A percentile compares a stretch with the other conserved stretches of the same genome.
Conservation (phyloP, 2,329 filamentous ascomycete genomes). For the Truncatella angustata region DNA sequence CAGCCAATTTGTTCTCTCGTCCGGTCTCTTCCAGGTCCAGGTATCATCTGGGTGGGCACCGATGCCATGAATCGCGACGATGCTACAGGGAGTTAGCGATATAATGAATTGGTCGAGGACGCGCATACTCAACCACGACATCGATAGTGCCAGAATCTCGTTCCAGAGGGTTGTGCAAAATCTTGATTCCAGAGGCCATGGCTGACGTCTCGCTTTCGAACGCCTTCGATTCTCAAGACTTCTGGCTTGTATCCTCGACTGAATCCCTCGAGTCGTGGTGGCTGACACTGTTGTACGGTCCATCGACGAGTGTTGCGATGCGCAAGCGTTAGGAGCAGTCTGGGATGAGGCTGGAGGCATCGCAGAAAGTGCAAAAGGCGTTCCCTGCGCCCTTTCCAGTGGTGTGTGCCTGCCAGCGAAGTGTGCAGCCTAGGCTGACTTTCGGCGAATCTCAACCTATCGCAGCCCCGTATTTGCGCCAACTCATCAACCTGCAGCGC, state of each 20-base stretch:
- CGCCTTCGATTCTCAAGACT: no score
- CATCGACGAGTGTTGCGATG: no score
- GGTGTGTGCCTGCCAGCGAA: neutral
- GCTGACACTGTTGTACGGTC: no score
- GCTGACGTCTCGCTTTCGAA: neutral
- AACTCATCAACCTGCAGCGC: neutral
- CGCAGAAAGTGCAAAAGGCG: no score
- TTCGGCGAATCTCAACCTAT: no score
- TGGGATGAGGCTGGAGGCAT: no score
- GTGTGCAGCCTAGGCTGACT: no score
- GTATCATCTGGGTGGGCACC: neutral
- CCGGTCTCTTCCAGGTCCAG: neutral
- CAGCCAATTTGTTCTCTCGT: neutral
- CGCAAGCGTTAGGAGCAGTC: no score
- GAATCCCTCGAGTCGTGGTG: no score
- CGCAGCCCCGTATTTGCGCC: neutral
- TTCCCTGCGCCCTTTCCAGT: neutral
- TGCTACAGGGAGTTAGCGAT: neutral
- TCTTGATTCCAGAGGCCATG: slow-evolving; percentile 3
- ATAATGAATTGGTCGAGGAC: neutral
- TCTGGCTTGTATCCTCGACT: no score
- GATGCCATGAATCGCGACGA: slow-evolving; percentile 7
- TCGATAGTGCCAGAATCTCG: neutral
- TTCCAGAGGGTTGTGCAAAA: neutral
- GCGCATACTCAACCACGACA: neutral